These are phyloP conservation scores for Pichia occidentalis DNA, from an alignment of 805 yeast genomes.

Conservation along the genomic window DNA sequence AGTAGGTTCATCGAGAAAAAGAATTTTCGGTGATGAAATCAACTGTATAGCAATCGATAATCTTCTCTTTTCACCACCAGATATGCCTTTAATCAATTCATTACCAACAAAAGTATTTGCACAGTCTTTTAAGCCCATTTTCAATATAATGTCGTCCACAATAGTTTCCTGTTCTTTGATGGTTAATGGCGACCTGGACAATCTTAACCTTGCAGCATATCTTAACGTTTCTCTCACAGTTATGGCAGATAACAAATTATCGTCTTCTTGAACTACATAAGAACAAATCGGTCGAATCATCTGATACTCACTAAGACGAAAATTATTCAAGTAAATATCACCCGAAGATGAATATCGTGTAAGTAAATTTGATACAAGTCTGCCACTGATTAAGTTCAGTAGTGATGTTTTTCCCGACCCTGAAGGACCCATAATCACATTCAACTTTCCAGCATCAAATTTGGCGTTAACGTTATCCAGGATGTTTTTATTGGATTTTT, in stretches of 20 bases:
- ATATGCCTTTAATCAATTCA: constrained; percentile 55
- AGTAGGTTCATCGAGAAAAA: constrained; percentile 82
- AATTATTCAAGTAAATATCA: constrained; percentile 36
- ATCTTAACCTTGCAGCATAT: constrained; percentile 63
- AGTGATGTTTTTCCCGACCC: constrained; percentile 74
- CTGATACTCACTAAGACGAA: constrained; percentile 19
- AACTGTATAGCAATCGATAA: constrained; percentile 78
- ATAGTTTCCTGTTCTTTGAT: constrained; percentile 35
- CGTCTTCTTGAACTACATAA: constrained; percentile 79
- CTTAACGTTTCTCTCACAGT: constrained; percentile 74
- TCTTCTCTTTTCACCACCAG: constrained; percentile 79
- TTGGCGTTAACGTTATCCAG: constrained; percentile 42
- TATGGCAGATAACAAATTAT: constrained; percentile 57
- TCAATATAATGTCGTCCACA: constrained; percentile 54
- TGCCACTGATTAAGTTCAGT: constrained; percentile 54
- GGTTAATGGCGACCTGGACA: constrained; percentile 38
- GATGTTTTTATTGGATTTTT: constrained; percentile 26
- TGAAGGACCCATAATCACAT: constrained; percentile 76
- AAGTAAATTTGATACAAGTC: constrained; percentile 35
- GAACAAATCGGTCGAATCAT: constrained; percentile 47
- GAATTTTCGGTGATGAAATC: constrained; percentile 60
- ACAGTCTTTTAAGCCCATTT: constrained; percentile 66
- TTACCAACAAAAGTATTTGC: constrained; percentile 66
- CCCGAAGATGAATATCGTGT: constrained; percentile 35
- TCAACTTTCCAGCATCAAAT: constrained; percentile 50